phyloP scores from a whole-genome alignment of 1,284 basidiomycete species.

The Puccinia polysora region DNA sequence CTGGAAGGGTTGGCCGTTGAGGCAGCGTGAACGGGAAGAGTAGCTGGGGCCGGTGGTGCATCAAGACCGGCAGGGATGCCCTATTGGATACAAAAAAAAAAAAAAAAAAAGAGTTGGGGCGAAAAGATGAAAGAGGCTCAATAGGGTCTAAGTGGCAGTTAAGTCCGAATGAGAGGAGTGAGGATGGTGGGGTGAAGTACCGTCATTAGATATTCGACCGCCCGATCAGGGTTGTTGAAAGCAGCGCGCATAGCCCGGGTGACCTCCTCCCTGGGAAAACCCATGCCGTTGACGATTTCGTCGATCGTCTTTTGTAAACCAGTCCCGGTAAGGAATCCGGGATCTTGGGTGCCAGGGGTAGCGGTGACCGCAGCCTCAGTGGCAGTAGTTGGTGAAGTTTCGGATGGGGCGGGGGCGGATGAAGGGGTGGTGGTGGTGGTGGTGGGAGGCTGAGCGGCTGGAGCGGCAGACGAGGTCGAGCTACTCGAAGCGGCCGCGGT shows the following conservation, averaged over 20 bases:
- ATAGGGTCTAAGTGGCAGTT: not conserved
- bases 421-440: conserved; percentile 47
- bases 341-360: conserved; percentile 16
- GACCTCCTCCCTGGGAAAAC: conserved; percentile 81
- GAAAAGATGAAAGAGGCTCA: conserved; percentile 8
- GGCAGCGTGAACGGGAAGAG: conserved; percentile 52
- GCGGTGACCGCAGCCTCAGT: not conserved
- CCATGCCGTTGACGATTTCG: conserved; percentile 84
- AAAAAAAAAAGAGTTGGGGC: conserved; percentile 15
- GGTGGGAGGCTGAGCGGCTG: conserved; percentile 46
- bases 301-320: conserved; percentile 69
- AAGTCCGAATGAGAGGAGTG: not conserved
- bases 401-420: conserved; percentile 49
- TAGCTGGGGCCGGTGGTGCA: conserved; percentile 48
- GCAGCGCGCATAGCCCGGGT: conserved; percentile 81
- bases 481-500: conserved; percentile 44
- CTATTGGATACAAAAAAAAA: conserved; percentile 54
- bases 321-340: conserved; percentile 62
- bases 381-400: conserved; percentile 24
- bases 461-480: conserved; percentile 47
- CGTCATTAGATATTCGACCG: conserved; percentile 93
- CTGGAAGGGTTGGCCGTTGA: conserved; percentile 54
- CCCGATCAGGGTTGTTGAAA: conserved; percentile 96
- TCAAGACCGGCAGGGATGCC: conserved; percentile 72
- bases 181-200: conserved; percentile 58